Conservation (phyloP, 257 asterid species). For the Coffea canephora region DNA sequence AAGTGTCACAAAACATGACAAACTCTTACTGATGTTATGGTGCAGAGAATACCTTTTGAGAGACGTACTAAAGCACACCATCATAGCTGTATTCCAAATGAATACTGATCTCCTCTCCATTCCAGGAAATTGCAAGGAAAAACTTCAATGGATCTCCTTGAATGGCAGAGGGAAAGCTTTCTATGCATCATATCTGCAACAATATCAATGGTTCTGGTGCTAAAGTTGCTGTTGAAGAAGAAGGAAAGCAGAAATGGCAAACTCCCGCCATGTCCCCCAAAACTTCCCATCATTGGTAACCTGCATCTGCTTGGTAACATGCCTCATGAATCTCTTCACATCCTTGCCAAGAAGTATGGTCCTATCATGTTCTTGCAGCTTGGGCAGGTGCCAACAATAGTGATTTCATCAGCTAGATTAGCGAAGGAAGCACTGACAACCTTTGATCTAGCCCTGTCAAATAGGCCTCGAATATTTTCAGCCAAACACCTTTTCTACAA, state of each 20-base stretch:
- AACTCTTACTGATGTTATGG: too few relatives aligned
- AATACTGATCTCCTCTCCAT: too few relatives aligned
- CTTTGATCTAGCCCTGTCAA: constrained; percentile 48
- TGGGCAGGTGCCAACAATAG: constrained; percentile 46
- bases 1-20: too few relatives aligned
- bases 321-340: constrained; percentile 49
- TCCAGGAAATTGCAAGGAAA: background rate
- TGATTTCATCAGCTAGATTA: constrained; percentile 46
- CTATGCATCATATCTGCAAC: constrained; percentile 14
- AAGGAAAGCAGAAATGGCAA: constrained; percentile 1
- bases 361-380: constrained; percentile 49
- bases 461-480: constrained; percentile 46
- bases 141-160: constrained; percentile 22
- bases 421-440: constrained; percentile 53
- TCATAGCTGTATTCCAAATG: too few relatives aligned
- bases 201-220: constrained; percentile 4
- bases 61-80: too few relatives aligned
- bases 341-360: constrained; percentile 41
- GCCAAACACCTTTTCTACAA: constrained; percentile 53
- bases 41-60: too few relatives aligned
- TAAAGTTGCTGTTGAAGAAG: constrained; percentile 10
- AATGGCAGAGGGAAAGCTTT: constrained; percentile 11
- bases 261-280: constrained; percentile 48
- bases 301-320: constrained; percentile 52
- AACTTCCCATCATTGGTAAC: constrained; percentile 58